These are phyloP conservation scores for Trichomonas tenax DNA, from an alignment of 208 protist genomes.

Conservation along the genomic window DNA sequence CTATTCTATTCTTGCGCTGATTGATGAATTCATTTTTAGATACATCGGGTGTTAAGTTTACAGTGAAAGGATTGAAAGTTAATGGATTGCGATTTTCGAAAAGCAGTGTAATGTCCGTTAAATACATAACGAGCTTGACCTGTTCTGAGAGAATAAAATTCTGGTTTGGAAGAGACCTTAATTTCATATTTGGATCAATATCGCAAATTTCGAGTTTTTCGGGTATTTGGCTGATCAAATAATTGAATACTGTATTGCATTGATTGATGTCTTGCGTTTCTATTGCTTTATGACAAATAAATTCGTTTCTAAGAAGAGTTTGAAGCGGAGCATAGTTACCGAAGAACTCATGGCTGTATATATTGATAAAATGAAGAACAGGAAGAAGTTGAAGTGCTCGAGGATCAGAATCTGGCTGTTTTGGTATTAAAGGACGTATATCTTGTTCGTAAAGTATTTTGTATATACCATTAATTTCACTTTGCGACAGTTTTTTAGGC, in stretches of 20 bases:
- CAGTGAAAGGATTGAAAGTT: neutral
- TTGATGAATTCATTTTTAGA: neutral
- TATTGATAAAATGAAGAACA: neutral
- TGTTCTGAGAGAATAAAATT: neutral
- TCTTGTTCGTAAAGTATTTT: neutral
- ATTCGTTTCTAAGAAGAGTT: neutral
- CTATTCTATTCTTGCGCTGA: neutral
- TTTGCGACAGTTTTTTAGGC: neutral
- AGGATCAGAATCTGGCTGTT: neutral
- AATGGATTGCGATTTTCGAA: neutral
- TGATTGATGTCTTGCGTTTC: neutral
- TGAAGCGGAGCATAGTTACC: neutral
- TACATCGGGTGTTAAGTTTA: neutral
- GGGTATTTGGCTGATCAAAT: neutral
- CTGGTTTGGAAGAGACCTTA: neutral
- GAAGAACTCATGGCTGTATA: neutral
- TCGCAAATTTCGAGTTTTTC: neutral
- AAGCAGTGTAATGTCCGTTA: neutral
- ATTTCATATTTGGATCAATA: neutral
- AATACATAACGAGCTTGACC: neutral
- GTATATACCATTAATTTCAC: neutral
- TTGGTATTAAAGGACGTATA: neutral
- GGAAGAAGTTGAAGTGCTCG: neutral
- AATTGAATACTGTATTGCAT: neutral
- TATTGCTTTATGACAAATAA: neutral